phyloP scores from a whole-genome alignment of 1,139 yeast genomes.

The Trichomonascaceae sp. region DNA sequence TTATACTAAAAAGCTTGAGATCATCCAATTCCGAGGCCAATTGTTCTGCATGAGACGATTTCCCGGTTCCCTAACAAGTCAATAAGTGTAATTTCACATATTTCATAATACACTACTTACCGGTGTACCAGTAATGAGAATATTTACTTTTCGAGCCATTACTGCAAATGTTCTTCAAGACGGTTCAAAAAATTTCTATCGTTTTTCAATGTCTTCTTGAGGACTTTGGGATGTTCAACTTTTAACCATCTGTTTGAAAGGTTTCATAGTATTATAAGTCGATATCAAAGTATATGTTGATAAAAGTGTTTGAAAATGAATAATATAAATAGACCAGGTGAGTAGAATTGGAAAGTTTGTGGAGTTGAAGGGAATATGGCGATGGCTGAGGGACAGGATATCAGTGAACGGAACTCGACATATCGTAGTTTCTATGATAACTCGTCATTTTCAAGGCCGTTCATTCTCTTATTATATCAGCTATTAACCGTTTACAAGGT shows the following conservation, averaged over 20 bases:
- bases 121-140: constrained; percentile 92
- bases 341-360: not conserved
- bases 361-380: not conserved
- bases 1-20: constrained; percentile 59
- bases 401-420: not conserved
- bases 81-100: not conserved
- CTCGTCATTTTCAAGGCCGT: not conserved
- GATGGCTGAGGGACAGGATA: not conserved
- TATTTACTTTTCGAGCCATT: constrained; percentile 39
- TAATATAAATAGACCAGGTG: constrained; percentile 9
- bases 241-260: not conserved
- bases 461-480: not conserved
- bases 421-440: not conserved
- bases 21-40: constrained; percentile 48
- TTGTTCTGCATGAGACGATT: constrained; percentile 73
- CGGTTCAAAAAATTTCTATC: not conserved
- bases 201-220: not conserved
- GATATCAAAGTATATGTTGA: not conserved
- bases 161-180: not conserved
- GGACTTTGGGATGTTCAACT: not conserved
- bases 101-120: constrained; percentile 20
- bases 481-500: not conserved
- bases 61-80: constrained; percentile 71
- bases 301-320: constrained; percentile 1
- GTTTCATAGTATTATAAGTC: not conserved